phyloP scores from a whole-genome alignment of 768 basidiomycete species.

The Rhodotorula diobovata region DNA sequence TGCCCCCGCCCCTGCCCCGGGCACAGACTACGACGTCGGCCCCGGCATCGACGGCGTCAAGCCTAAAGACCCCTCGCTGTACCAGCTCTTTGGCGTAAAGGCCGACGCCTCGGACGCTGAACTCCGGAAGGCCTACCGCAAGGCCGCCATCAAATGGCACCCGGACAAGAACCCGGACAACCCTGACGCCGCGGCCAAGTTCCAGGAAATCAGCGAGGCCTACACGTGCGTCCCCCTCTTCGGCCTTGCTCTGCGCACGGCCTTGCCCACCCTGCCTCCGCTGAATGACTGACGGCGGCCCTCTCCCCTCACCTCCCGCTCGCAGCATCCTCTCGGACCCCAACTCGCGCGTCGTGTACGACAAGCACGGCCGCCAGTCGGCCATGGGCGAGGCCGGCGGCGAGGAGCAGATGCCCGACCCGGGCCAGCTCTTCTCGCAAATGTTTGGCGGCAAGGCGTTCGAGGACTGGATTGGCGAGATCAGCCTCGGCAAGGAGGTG shows the following conservation, averaged over 20 bases:
- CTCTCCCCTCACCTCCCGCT: background rate
- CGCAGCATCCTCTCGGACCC: conserved; percentile 47
- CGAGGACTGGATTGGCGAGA: conserved; percentile 79
- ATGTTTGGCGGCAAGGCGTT: conserved; percentile 67
- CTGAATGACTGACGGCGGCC: background rate
- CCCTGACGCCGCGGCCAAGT: conserved; percentile 92
- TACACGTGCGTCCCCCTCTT: conserved; percentile 70
- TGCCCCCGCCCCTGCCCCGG: background rate
- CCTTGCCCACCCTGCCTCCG: background rate
- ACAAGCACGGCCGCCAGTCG: conserved; percentile 89
- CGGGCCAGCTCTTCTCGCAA: conserved; percentile 87
- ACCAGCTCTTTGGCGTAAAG: conserved; percentile 70
- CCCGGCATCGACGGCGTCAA: conserved; percentile 1
- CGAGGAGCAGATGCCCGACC: conserved; percentile 69
- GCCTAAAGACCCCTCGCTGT: conserved; percentile 55
- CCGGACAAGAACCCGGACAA: conserved; percentile 61
- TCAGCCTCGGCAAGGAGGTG: conserved; percentile 72
- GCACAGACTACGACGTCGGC: conserved; percentile 19
- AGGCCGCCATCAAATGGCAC: conserved; percentile 83
- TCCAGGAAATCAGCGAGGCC: conserved; percentile 94
- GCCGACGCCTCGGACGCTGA: conserved; percentile 54
- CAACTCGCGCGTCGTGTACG: conserved; percentile 83
- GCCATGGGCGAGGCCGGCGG: conserved; percentile 51
- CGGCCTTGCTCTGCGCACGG: conserved; percentile 59
- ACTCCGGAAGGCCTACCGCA: conserved; percentile 65